phyloP scores from a whole-genome alignment of 352 stramenopile genomes.

The Phytophthora colocasiae region DNA sequence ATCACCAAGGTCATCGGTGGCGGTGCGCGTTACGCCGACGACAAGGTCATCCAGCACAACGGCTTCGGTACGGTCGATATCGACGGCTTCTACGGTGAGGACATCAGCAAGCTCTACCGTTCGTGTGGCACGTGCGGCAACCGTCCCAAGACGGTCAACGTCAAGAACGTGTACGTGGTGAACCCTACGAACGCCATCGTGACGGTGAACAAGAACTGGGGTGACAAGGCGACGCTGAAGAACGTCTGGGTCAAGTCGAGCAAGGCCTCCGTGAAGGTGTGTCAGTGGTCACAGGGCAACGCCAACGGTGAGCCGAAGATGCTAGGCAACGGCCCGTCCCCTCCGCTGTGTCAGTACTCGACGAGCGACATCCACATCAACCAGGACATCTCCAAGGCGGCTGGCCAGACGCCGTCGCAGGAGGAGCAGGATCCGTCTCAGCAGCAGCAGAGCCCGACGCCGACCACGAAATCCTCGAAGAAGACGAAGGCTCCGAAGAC shows the following conservation, averaged over 20 bases:
- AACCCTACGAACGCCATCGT: neutral
- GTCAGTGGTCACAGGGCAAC: neutral
- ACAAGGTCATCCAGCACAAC: conserved; percentile 1
- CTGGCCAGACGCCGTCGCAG: neutral
- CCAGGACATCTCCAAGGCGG: conserved; percentile 15
- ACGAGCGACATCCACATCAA: conserved; percentile 33
- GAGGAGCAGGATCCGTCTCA: no score
- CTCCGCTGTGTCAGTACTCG: conserved; percentile 21
- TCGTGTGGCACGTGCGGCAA: neutral
- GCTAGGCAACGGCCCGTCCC: neutral
- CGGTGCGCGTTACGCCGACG: neutral
- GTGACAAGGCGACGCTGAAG: no score
- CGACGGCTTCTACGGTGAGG: neutral
- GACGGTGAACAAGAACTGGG: neutral
- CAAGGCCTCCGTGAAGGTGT: no score
- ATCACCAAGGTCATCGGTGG: neutral
- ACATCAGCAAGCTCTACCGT: conserved; percentile 1
- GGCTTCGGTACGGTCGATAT: neutral
- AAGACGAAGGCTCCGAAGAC: conserved; percentile 11
- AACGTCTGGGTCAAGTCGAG: no score
- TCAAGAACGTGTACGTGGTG: neutral
- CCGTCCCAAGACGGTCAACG: neutral
- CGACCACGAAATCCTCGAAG: neutral
- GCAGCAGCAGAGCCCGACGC: neutral
- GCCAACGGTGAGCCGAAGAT: neutral